Conservation (phyloP, 2,329 filamentous ascomycete species). For the Cladosporium colombiae region DNA sequence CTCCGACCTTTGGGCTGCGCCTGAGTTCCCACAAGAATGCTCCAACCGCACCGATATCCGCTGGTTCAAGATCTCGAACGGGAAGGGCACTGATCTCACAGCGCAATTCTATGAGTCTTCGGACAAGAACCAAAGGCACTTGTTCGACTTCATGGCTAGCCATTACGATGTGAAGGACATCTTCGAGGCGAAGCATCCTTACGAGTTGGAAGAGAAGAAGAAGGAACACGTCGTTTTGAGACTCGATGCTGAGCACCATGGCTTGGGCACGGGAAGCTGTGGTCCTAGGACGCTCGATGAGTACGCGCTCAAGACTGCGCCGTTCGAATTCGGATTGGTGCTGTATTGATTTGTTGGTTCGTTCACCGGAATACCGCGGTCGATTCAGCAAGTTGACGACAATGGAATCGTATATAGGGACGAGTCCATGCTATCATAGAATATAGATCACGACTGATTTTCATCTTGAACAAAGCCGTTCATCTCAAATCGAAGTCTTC, state of each 20-base stretch:
- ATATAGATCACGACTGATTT: background rate
- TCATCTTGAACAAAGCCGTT: background rate
- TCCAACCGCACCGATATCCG: slow-evolving; percentile 63
- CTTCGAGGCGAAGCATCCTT: slow-evolving; percentile 62
- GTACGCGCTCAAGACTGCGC: slow-evolving; percentile 41
- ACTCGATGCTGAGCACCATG: slow-evolving; percentile 64
- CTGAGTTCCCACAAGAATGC: slow-evolving; percentile 69
- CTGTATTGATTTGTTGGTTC: slow-evolving; percentile 25
- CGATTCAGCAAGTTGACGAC: background rate
- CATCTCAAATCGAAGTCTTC: background rate
- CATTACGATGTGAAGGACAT: slow-evolving; percentile 57
- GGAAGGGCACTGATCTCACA: slow-evolving; percentile 20
- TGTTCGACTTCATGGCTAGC: slow-evolving; percentile 55
- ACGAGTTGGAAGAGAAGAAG: slow-evolving; percentile 58
- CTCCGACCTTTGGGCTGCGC: slow-evolving; percentile 56
- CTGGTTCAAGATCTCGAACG: slow-evolving; percentile 50
- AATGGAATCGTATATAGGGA: background rate
- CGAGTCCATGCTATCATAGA: background rate
- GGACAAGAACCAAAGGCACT: slow-evolving; percentile 18
- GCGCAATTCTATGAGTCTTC: slow-evolving; percentile 36
- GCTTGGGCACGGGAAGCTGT: slow-evolving; percentile 63
- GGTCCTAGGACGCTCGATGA: slow-evolving; percentile 53
- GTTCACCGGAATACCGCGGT: background rate
- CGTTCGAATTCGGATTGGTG: slow-evolving; percentile 40
- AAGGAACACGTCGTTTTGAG: slow-evolving; percentile 58